A percentile compares a stretch with the other conserved stretches of the same genome.
phyloP scores from a whole-genome alignment of 306 rosid genomes.

The Rosa chinensis region DNA sequence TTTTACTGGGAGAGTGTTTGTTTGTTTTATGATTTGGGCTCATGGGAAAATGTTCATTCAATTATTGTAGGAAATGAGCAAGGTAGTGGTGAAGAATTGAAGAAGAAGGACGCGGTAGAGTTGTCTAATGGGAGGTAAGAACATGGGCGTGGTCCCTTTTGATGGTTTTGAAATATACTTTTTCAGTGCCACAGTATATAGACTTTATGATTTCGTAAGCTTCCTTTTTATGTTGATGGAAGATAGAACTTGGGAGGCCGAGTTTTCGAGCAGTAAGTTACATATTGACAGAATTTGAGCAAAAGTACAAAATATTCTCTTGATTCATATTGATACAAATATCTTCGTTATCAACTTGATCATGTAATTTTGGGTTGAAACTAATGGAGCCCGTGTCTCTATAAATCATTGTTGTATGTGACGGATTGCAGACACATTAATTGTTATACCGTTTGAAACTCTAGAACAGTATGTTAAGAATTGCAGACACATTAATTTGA shows the following conservation, averaged over 20 bases:
- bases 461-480: not conserved
- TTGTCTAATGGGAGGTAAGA: conserved; percentile 56
- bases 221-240: not conserved
- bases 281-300: not conserved
- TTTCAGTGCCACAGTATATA: not conserved
- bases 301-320: not conserved
- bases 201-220: not conserved
- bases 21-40: conserved; percentile 18
- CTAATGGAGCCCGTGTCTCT: not conserved
- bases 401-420: not conserved
- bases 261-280: not conserved
- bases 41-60: conserved; percentile 8
- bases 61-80: conserved; percentile 38
- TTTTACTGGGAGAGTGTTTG: not conserved
- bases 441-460: not conserved
- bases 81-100: conserved; percentile 38
- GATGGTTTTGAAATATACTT: not conserved
- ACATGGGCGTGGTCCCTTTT: conserved; percentile 7
- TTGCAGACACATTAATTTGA: conserved; percentile 9
- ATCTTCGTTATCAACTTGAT: not conserved
- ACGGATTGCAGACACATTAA: not conserved
- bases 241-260: not conserved
- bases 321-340: not conserved
- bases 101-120: conserved; percentile 39
- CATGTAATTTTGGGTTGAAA: not conserved